Base-by-base conservation (phyloP, 768 basidiomycete species). In the Scleroderma bovista region DNA sequence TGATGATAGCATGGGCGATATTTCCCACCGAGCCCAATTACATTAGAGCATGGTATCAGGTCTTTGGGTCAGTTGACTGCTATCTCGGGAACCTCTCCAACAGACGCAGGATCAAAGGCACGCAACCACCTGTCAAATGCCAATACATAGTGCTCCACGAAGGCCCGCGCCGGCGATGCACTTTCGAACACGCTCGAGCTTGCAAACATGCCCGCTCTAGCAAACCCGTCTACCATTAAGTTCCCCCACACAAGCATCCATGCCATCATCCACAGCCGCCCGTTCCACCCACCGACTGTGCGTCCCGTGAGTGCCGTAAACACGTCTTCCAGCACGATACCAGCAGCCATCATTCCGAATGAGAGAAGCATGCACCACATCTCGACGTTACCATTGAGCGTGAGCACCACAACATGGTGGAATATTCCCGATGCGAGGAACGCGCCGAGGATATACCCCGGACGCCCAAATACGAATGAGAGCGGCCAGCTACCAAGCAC, bases 341-440 rank as follows among this genome's bases (percentile, higher is more conserved):
- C 81, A 0, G 77, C 51, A 10, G 72, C 81, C 68, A 75, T 80
- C 61, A 79, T 64, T 29, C 81, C 53, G 57, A 84, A 86, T 51
- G 77, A 79, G 1, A 75, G 72, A 0, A 67, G 60, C 38, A 79
- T 69, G 24, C 57, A 48, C 53, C 50, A 47, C n/a, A 75, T 66
- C 24, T 81, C 77, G 1, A 69, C 64, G 6, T 72, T 74, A 7
- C 65, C 60, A 2, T 76, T 74, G 70, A 81, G 69, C 1, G 75
- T 72, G 72, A 76, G 78, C 43, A 78, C 40, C 6, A 74, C 73
- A 6, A 75, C 40, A 48, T 79, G 69, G 52, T 87, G 86, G 12
- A 84, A 59, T 9, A 81, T 32, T 2, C 71, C 82, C 0, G 85
- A 86, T 4, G 75, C 59, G 1, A 77, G 51, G 60, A 86, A 86